A percentile compares a stretch with the other conserved stretches of the same genome.
phyloP scores from a whole-genome alignment of 148 eudicot species.

The Nepenthes mirabilis region DNA sequence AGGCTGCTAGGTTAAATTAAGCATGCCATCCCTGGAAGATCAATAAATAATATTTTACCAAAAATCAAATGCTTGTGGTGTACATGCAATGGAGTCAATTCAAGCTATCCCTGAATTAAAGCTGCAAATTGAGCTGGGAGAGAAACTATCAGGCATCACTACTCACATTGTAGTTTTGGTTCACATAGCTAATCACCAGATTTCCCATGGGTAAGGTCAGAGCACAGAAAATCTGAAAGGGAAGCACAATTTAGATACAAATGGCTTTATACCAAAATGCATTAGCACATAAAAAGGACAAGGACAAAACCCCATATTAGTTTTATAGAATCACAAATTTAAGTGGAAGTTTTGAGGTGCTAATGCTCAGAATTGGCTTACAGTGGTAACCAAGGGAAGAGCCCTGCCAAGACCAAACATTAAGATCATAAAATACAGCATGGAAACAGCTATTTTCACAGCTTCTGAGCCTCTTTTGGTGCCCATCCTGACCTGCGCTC shows the following conservation, averaged over 20 bases:
- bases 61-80: too few species aligned
- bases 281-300: background rate
- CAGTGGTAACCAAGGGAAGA: conserved; percentile 64
- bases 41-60: too few species aligned
- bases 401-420: conserved; percentile 35
- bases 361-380: conserved; percentile 18
- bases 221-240: conserved; percentile 49
- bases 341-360: background rate
- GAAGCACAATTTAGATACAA: background rate
- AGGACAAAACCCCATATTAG: background rate
- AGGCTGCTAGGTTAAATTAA: too few species aligned
- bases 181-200: conserved; percentile 32
- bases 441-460: conserved; percentile 38
- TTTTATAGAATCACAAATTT: background rate
- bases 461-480: conserved; percentile 45
- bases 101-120: too few species aligned
- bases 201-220: conserved; percentile 60
- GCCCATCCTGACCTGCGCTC: conserved; percentile 69
- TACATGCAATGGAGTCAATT: too few species aligned
- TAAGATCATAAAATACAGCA: conserved; percentile 38
- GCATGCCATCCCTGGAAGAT: too few species aligned
- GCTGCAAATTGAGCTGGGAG: background rate
- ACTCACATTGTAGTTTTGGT: conserved; percentile 57
- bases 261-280: background rate
- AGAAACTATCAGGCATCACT: background rate